phyloP scores from a whole-genome alignment of 257 asterid genomes.

The Solanum acaule region DNA sequence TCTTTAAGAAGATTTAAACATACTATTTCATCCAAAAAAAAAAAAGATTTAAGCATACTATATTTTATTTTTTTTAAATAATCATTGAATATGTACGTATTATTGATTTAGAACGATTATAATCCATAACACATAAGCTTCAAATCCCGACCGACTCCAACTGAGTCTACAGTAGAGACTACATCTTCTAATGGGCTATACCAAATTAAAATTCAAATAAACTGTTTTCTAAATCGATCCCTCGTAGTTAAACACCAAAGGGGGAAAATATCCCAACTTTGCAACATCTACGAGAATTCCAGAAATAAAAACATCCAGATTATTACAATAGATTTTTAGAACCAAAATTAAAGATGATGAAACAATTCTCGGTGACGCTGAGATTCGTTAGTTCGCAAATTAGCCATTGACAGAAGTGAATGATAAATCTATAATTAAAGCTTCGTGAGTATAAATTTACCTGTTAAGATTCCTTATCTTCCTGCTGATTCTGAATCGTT shows the following conservation, averaged over 20 bases:
- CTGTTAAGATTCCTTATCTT: background rate
- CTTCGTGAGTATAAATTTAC: background rate
- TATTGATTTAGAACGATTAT: background rate
- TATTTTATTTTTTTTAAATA: no score
- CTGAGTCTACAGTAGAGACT: background rate
- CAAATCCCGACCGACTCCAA: background rate
- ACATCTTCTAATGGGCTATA: background rate
- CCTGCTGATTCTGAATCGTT: background rate
- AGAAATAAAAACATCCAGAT: background rate
- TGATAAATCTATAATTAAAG: no score
- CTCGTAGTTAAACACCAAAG: background rate
- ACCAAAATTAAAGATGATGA: no score
- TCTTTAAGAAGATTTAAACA: background rate
- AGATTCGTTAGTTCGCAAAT: background rate
- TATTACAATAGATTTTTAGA: no score
- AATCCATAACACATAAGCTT: background rate
- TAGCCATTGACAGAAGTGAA: background rate
- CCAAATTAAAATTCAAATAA: background rate
- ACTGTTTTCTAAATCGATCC: background rate
- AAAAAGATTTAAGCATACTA: background rate
- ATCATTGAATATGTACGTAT: background rate
- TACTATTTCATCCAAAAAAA: no score
- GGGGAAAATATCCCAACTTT: background rate
- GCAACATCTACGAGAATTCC: background rate
- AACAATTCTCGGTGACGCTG: background rate